Evolutionary conservation across 2,329 filamentous ascomycete species (phyloP), one percentile per base, ranked within the genome.

Genomic region (Colletotrichum scovillei): DNA sequence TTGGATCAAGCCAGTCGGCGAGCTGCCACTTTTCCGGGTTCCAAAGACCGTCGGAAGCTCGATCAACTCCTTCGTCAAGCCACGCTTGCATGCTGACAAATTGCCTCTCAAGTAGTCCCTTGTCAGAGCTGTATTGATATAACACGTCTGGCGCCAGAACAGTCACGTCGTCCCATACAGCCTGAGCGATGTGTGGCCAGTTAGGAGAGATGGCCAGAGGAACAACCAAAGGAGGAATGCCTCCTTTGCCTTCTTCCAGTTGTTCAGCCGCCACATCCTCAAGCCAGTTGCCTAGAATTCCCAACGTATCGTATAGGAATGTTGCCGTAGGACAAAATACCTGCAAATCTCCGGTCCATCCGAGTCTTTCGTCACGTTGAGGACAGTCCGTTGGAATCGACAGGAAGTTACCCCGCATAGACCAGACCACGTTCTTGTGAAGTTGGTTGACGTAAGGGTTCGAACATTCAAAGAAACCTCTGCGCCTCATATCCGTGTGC

Each of bases 1-100:
- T 74, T 0, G 81, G 81, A 46, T 82, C 81, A 5, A 82, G 75
- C 81, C 81, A 82, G 68, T 82, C 73, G 38, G 9, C 67, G 57
- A 1, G 59, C 46, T 14, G 62, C 12, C 14, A 7, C 42, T 74
- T 67, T 14, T 65, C 64, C 1, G 2, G 73, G 69, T 0, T 72
- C 19, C 1, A 32, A 62, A 1, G 49, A 5, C 3, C 42, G 19
- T 46, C 42, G 19, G 19, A 46, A 46, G 42, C 42, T n/a, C 42
- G 16, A 19, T 46, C 42, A 5, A 46, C 42, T 46, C 42, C 42
- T 46, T 46, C 7, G 42, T 46, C 42, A n/a, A 74, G 52, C 73
- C 73, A 74, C 0, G 60, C 46, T 0, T 32, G 28, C 73, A 69
- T 74, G n/a, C 49, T 57, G 0, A 63, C 42, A 2, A 69, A 73